Percentiles rank a stretch among this genome's conserved stretches.
phyloP scores from a whole-genome alignment of 352 stramenopile genomes.

The Phytophthora megakarya region DNA sequence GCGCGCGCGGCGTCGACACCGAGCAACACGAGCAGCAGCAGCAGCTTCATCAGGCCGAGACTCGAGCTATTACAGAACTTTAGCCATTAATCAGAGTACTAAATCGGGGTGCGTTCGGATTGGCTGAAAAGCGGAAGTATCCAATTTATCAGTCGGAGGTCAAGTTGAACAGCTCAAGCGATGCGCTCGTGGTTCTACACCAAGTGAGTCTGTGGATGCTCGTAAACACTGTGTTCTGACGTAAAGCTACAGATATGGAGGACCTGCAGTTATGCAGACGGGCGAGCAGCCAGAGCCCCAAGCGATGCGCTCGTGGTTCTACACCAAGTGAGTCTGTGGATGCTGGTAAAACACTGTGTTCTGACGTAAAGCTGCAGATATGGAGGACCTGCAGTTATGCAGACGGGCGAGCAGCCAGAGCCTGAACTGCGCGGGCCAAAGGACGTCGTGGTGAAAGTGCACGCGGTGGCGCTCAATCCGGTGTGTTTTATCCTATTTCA shows the following conservation, averaged over 20 bases:
- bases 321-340: conserved; percentile 66
- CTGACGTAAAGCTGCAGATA: conserved; percentile 39
- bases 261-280: conserved; percentile 60
- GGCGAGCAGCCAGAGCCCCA: conserved; percentile 46
- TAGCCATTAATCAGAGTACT: too few species aligned
- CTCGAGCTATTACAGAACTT: too few species aligned
- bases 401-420: conserved; percentile 60
- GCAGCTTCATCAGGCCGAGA: conserved; percentile 2
- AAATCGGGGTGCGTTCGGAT: too few species aligned
- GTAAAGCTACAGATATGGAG: conserved; percentile 51
- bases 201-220: conserved; percentile 61
- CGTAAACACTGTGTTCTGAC: too few species aligned
- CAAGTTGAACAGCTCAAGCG: too few species aligned
- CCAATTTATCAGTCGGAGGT: conserved; percentile 4
- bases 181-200: conserved; percentile 78
- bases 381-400: conserved; percentile 61
- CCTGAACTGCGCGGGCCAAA: conserved; percentile 50
- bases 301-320: conserved; percentile 78
- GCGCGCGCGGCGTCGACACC: conserved; percentile 6
- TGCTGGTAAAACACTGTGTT: too few species aligned
- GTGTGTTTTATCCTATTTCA: conserved; percentile 23
- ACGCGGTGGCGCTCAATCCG: conserved; percentile 66
- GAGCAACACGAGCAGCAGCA: conserved; percentile 18
- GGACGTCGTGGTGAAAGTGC: conserved; percentile 71
- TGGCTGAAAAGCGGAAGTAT: too few species aligned